Base-by-base conservation (phyloP, 1,139 yeast genomes). In the Lodderomyces margitis region DNA sequence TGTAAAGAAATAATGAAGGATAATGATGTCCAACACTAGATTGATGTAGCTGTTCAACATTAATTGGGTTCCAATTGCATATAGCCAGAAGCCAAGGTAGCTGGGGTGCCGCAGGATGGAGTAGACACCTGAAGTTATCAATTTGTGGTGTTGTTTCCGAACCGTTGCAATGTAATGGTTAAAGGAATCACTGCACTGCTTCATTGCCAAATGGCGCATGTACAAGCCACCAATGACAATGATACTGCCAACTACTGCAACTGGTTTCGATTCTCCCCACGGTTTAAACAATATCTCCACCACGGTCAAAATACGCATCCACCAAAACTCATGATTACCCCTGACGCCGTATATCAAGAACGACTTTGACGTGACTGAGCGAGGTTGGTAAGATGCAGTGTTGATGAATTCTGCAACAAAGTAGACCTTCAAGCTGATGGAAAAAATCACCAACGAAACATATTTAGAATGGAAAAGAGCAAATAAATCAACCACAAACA, bases 21-120 rank as follows among this genome's bases (percentile, higher is more conserved):
- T 49, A 9, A 46, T 45, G 16, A 57, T 19, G 33, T 56, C 50
- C 3, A 51, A 40, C 3, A 57, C 41, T 23, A 58, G 42, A 30
- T 57, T 53, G n/a, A 59, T 27, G 39, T 49, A 45, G 43, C 66
- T 69, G 1, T 52, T 52, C 34, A 70, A 46, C 27, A 55, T 52
- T 1, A 66, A 19, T 47, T 70, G 71, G 30, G 60, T 42, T 2
- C 76, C 76, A 17, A 65, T 47, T 7, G 59, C 65, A 42, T 64
- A 63, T n/a, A 61, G 42, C 54, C 65, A 64, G 44, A 70, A 70
- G 20, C 76, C 76, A n/a, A 67, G 45, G 45, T 71, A 71, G 45
- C 73, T 66, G 7, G 76, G 76, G 45, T 71, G 76, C 42, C 76
- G 48, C 34, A 55, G 40, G 44, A 45, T 53, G 5, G 48, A 39